Evolutionary conservation across 108 stramenopile genomes (phyloP).

Genomic region (Stephanodiscus minutulus): DNA sequence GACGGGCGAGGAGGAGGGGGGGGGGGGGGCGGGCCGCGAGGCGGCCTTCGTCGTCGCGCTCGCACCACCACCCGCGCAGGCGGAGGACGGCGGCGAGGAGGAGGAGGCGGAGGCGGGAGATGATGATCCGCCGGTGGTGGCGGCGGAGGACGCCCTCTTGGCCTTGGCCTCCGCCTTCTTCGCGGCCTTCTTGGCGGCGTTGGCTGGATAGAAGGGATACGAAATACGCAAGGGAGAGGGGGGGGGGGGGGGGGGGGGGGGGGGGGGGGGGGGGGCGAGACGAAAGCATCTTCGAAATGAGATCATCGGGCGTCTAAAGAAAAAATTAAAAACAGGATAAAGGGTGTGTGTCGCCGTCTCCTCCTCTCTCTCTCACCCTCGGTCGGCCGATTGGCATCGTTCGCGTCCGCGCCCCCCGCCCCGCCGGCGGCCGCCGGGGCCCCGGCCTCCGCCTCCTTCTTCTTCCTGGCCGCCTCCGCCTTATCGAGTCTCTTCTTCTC

Average conservation of each 20-base stretch:
- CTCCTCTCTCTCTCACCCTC: slow-evolving; percentile 10
- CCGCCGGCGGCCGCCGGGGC: slow-evolving; percentile 24
- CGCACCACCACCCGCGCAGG: too few species aligned
- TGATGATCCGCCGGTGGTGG: not conserved
- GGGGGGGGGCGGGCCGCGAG: slow-evolving; percentile 6
- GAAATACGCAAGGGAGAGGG: too few species aligned
- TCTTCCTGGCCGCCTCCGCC: slow-evolving; percentile 54
- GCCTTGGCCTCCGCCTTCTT: slow-evolving; percentile 89
- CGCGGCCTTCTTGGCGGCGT: slow-evolving; percentile 76
- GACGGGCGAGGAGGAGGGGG: slow-evolving; percentile 31
- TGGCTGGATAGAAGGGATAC: not conserved
- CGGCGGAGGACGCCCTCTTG: slow-evolving; percentile 54
- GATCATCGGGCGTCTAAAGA: not conserved
- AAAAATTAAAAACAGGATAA: too few species aligned
- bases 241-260: not conserved
- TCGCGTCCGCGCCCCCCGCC: slow-evolving; percentile 11
- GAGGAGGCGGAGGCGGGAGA: slow-evolving; percentile 19
- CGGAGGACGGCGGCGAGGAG: too few species aligned
- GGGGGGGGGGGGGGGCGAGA: not conserved
- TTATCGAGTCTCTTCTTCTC: slow-evolving; percentile 82
- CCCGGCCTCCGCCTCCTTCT: slow-evolving; percentile 19
- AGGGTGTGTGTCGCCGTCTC: too few species aligned
- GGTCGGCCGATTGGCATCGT: not conserved
- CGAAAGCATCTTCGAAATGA: not conserved
- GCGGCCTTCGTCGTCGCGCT: slow-evolving; percentile 8